phyloP scores from a whole-genome alignment of 169 alveolate species.

The Plasmodium yoelii region DNA sequence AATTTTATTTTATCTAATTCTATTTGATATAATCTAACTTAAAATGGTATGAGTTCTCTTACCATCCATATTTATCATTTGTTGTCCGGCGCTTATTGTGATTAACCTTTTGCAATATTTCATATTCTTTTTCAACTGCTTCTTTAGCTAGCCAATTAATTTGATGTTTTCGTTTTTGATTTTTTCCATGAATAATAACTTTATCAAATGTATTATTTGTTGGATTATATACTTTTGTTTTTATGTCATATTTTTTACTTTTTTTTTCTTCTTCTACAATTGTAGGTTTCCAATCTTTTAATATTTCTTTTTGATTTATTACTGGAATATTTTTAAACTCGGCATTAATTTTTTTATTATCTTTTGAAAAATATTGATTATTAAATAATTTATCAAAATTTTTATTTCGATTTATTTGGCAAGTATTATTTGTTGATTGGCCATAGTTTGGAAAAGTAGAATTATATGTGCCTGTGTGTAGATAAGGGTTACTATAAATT shows the following conservation, averaged over 20 bases:
- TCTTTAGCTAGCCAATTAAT: constrained; percentile 91
- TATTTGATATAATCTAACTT: too few species aligned
- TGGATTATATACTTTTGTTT: constrained; percentile 66
- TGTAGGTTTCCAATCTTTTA: constrained; percentile 56
- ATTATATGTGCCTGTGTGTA: too few species aligned
- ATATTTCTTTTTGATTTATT: constrained; percentile 46
- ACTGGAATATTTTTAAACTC: constrained; percentile 45
- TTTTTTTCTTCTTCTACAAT: constrained; percentile 35
- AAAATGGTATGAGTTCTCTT: background rate
- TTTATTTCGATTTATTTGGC: background rate
- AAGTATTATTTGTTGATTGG: background rate
- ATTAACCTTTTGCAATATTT: constrained; percentile 85
- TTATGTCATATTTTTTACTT: constrained; percentile 48
- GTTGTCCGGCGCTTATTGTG: constrained; percentile 86
- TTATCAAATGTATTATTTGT: constrained; percentile 64
- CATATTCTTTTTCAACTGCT: constrained; percentile 89
- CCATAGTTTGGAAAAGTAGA: background rate
- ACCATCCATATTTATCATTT: constrained; percentile 90
- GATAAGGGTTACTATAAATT: too few species aligned
- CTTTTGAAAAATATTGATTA: constrained; percentile 25
- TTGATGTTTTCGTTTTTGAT: constrained; percentile 79
- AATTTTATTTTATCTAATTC: too few species aligned
- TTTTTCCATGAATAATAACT: constrained; percentile 70
- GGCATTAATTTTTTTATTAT: constrained; percentile 33
- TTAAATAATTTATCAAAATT: constrained; percentile 12